These are phyloP conservation scores for Stemphylium vesicarium DNA, from an alignment of 2,329 filamentous ascomycete genomes.

Conservation along the genomic window DNA sequence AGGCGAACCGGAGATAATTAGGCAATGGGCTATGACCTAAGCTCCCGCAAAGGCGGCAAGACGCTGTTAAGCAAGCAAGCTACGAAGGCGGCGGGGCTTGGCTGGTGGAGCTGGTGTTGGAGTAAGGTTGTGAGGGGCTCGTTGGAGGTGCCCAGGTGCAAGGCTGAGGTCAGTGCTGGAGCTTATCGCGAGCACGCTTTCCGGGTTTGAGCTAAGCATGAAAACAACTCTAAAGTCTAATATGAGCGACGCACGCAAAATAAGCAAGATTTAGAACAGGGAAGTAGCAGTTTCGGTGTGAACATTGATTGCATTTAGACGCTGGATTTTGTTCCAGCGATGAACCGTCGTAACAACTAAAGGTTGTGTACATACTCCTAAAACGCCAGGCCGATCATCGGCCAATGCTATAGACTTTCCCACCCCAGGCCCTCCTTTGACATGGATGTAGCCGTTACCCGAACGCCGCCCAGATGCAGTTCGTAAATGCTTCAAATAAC, in stretches of 20 bases:
- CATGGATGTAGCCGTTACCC: constrained; percentile 3
- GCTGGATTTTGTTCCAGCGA: not conserved
- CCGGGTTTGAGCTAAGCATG: constrained; percentile 19
- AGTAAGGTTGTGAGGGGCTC: not conserved
- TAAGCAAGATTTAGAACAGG: not conserved
- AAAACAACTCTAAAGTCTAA: constrained; percentile 26
- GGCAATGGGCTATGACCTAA: not conserved
- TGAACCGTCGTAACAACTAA: not conserved
- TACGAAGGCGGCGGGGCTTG: not conserved
- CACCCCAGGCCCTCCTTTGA: constrained; percentile 2
- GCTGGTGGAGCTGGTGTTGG: not conserved
- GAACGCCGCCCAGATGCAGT: constrained; percentile 40
- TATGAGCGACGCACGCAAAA: not conserved
- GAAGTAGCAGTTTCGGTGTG: not conserved
- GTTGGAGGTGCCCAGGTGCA: not conserved
- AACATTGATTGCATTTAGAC: not conserved
- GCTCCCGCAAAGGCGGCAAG: no score
- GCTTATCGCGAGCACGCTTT: constrained; percentile 13
- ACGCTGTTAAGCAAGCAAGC: no score
- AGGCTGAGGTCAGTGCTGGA: constrained; percentile 15
- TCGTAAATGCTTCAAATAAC: constrained; percentile 29
- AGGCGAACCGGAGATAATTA: not conserved
- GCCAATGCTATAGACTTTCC: constrained; percentile 7
- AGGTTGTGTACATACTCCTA: constrained; percentile 2
- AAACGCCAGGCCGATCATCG: constrained; percentile 8